These are phyloP conservation scores for Gamarada debralockiae DNA, from an alignment of 495 filamentous ascomycete genomes.

Conservation along the genomic window DNA sequence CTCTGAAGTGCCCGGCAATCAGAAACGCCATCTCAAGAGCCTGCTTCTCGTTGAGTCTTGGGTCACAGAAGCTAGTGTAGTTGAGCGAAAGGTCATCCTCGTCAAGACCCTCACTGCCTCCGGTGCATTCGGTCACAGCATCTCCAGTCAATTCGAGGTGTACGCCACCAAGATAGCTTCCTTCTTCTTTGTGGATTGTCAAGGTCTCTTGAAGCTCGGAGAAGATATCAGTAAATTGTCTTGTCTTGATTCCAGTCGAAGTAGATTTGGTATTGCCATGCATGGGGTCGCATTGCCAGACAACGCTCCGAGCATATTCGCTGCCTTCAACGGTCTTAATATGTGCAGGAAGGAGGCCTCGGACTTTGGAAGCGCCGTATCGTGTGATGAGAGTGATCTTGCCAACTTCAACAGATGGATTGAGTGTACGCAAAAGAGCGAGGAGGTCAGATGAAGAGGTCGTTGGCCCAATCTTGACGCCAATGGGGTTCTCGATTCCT, in stretches of 20 bases:
- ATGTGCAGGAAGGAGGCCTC: conserved; percentile 67
- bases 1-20: conserved; percentile 65
- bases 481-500: conserved; percentile 90
- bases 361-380: conserved; percentile 76
- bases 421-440: conserved; percentile 73
- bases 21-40: conserved; percentile 92
- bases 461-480: conserved; percentile 90
- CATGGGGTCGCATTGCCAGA: conserved; percentile 99
- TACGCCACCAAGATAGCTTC: conserved; percentile 85
- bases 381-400: conserved; percentile 96
- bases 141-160: conserved; percentile 95
- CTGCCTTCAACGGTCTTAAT: conserved; percentile 77
- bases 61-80: conserved; percentile 95
- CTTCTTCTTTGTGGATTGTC: conserved; percentile 75
- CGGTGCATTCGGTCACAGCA: conserved; percentile 92
- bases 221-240: conserved; percentile 82
- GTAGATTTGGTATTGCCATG: conserved; percentile 82
- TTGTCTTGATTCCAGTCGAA: conserved; percentile 75
- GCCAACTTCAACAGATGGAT: conserved; percentile 74
- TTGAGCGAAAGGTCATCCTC: conserved; percentile 84
- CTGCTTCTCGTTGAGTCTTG: conserved; percentile 94
- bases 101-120: conserved; percentile 80
- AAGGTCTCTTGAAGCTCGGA: conserved; percentile 77
- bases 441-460: conserved; percentile 72
- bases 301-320: conserved; percentile 68